phyloP scores from a whole-genome alignment of 140 eudicot genomes.

The Senecio squalidus region DNA sequence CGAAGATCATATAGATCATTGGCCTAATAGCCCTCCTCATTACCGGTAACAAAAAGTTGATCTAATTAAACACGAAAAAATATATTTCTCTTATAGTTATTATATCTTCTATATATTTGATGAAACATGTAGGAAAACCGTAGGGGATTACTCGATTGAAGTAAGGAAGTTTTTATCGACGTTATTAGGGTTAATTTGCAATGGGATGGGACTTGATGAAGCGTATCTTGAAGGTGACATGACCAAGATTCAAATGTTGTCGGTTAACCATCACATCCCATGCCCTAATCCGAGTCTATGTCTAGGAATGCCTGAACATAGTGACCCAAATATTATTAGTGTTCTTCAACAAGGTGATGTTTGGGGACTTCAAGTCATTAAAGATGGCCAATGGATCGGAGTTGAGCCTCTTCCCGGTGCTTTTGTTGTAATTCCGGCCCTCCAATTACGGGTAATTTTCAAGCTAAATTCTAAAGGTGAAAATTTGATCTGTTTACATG shows the following conservation, averaged over 20 bases:
- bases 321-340: conserved; percentile 50
- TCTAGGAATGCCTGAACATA: conserved; percentile 50
- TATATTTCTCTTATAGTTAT: neutral
- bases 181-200: conserved; percentile 43
- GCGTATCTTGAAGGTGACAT: conserved; percentile 41
- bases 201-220: conserved; percentile 47
- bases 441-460: conserved; percentile 34
- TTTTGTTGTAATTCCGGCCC: conserved; percentile 37
- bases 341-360: conserved; percentile 46
- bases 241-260: conserved; percentile 29
- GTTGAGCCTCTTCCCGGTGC: conserved; percentile 42
- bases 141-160: conserved; percentile 40
- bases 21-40: conserved; percentile 48
- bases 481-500: too few relatives aligned
- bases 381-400: conserved; percentile 52
- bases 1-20: conserved; percentile 38
- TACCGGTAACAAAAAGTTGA: conserved; percentile 30
- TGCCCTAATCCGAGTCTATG: conserved; percentile 71
- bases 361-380: conserved; percentile 45
- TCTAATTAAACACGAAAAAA: neutral
- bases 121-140: conserved; percentile 26
- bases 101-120: neutral
- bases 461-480: too few relatives aligned
- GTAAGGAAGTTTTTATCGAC: conserved; percentile 32
- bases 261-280: conserved; percentile 53